Evolutionary conservation across 73 alveolate genomes (phyloP), one percentile per base, ranked within the genome.

Genomic region (Breviolum minutum): DNA sequence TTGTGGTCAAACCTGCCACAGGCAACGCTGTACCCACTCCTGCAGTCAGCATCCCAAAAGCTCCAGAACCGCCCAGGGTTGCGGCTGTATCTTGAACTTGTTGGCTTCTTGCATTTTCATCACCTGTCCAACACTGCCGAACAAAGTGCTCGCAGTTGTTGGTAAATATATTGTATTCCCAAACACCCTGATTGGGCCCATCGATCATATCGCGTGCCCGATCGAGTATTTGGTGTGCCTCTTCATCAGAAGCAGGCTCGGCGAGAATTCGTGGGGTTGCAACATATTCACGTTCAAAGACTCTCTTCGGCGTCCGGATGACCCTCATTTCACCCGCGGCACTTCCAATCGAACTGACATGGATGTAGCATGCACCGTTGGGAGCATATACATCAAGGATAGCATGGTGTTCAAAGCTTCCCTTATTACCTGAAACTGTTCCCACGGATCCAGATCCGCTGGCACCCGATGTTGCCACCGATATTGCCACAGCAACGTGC

Each of bases 381-480:
- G 54, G 54, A 40, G 54, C 54, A 40, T 40, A 40, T 6, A 80
- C 66, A 66, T 87, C 95, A 63, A 87, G 66, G 2, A 87, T 87
- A 7, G 95, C 95, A 87, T 87, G 95, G 66, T 87, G 95, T 29
- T 87, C 79, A 87, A 16, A 87, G 17, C 82, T 63, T 16, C 30
- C 60, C 5, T 6, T 3, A 14, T 2, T 22, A 14, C 77, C 77
- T 22, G 17, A 14, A 20, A 10, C 14, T 22, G 68, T 12, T 22
- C 11, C 26, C 60, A 71, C 26, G 62, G 61, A 61, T 8, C 92
- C 73, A 11, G 62, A 24, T 30, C 63, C 12, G 40, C 76, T 30
- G 79, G 68, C n/a, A 11, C 63, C 17, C 20, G n/a, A 19, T 8
- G n/a, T 12, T 14, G 24, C 66, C 30, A 82, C 63, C 17, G 29